Base-by-base conservation (phyloP, 83 land plant species). In the Thuja plicata region DNA sequence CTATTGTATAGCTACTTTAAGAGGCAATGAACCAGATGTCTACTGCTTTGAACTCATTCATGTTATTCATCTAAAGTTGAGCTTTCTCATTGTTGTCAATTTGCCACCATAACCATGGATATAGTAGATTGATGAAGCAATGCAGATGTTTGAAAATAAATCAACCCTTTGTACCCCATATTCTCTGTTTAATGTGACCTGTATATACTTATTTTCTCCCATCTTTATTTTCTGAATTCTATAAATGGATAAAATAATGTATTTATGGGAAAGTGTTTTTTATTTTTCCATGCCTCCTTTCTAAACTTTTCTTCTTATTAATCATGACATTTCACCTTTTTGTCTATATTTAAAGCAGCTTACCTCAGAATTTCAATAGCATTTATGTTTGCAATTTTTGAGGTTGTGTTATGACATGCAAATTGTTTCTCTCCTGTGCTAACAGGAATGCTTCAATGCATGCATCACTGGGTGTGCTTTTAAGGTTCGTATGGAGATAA, bases 361-460 rank as follows among this genome's bases (percentile, higher is more conserved):
- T 11, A 32, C 1, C 34, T 9, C 35, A 11, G 15, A 13, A 74
- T 34, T 24, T 32, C 12, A 70, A 70, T 24, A 7, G 2, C 38
- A 74, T 32, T 34, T 74, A 30, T 74, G 34, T 74, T 74, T 74
- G 3, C 4, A 30, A 74, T 34, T 38, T 74, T 34, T 12, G 78
- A 74, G 78, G 34, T 74, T 16, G 11, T 74, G 78, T 34, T 74
- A 34, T 74, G 13, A 74, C 34, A 74, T 24, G 16, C 15, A 34
- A 13, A 38, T 34, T 74, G 37, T 74, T 74, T 74, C 52, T 82
- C 30, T 82, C 16, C 85, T 45, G n/a, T 41, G 48, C 16, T 46
- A 19, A 2, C 85, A 82, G 85, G 85, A 82, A 82, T 82, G 85
- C 52, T 82, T 82, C 52, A 50, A 82, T 82, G 85, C 85, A 41